Evolutionary conservation across 306 rosid genomes (phyloP).

Genomic region (Echinosophora koreensis): DNA sequence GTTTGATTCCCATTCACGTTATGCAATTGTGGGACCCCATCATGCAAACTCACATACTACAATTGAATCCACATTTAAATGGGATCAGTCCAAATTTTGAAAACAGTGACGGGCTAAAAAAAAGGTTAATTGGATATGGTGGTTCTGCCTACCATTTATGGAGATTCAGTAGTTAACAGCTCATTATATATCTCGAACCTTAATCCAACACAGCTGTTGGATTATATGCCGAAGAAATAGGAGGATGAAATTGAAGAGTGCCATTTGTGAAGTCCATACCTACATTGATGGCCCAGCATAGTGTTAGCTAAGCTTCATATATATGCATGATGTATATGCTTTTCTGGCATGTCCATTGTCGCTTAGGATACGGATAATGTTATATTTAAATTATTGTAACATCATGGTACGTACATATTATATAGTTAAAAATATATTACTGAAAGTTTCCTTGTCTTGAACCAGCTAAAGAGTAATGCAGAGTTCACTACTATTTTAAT

Average conservation of each 20-base stretch:
- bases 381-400: background rate
- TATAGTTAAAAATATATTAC: background rate
- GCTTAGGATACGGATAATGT: slow-evolving; percentile 32
- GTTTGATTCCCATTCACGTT: slow-evolving; percentile 34
- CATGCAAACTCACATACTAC: background rate
- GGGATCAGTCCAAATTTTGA: slow-evolving; percentile 8
- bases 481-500: background rate
- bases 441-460: background rate
- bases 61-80: background rate
- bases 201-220: background rate
- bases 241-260: slow-evolving; percentile 1
- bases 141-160: slow-evolving; percentile 32
- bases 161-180: slow-evolving; percentile 24
- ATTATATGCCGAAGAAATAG: background rate
- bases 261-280: slow-evolving; percentile 21
- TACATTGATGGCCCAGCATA: background rate
- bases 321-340: background rate
- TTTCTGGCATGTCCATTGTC: slow-evolving; percentile 26
- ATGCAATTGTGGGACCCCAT: slow-evolving; percentile 39
- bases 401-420: background rate
- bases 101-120: background rate
- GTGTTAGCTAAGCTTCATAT: too few species aligned
- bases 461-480: background rate
- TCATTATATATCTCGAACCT: slow-evolving; percentile 2
- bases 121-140: slow-evolving; percentile 16